Evolutionary conservation across 2,329 filamentous ascomycete genomes (phyloP), one percentile per base, ranked within the genome.

Genomic region (Penicillium palitans): DNA sequence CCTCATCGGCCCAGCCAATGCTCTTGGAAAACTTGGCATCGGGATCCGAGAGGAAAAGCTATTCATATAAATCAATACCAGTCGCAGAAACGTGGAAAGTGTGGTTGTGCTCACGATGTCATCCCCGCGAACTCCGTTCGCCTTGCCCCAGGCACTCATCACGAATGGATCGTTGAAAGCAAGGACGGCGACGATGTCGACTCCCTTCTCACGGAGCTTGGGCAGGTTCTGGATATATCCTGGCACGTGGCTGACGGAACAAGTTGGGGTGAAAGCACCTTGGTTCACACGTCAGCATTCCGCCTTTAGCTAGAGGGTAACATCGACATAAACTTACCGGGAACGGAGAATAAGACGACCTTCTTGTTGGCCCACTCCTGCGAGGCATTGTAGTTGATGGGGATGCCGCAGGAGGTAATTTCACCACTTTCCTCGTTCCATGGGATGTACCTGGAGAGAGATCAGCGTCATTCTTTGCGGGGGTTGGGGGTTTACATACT

Each of bases 141-240:
- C 90, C 83, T 96, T 96, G 76, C 86, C 89, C 90, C 90, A 93
- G 21, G 89, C 90, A 66, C 86, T 87, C 90, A 93, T 93, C 72
- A 96, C 91, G 70, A 83, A 95, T 52, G 87, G 80, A 75, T 96
- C 91, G 74, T 96, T 96, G 79, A 80, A 88, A 40, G 90, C 89
- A 71, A 95, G 86, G 66, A 93, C 85, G 58, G 90, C 84, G 66
- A 96, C 85, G 59, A 90, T 76, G 75, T 96, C 90, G 58, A 95
- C 89, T 57, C 90, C 90, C 82, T 93, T 93, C 72, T 81, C 79
- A 78, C 87, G 87, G 74, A 96, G 81, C 68, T 87, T 80, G 50
- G 84, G 79, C 61, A 87, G 78, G 73, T 90, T 88, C 74, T 84
- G 75, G 69, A 93, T 85, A 81, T 90, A 96, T 52, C 88, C 88